Evolutionary conservation across 1,139 yeast genomes (phyloP).

Genomic region (Candida sanyaensis): DNA sequence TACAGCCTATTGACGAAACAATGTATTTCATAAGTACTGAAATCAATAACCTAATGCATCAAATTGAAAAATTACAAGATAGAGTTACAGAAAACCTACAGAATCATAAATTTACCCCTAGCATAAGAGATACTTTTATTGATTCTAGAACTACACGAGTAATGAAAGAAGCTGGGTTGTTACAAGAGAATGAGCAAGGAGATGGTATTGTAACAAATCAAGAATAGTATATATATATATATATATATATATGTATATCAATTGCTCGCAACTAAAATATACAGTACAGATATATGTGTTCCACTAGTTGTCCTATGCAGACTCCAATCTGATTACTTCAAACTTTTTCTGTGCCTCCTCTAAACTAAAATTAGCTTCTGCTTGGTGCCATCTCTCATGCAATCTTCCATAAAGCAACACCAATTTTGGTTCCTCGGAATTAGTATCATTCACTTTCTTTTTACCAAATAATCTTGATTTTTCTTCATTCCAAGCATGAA

Average conservation of each 20-base stretch:
- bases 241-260: too few species aligned
- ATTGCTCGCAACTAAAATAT: not conserved
- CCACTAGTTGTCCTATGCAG: not conserved
- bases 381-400: slow-evolving; percentile 41
- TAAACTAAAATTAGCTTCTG: slow-evolving; percentile 18
- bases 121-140: slow-evolving; percentile 29
- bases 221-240: too few species aligned
- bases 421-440: slow-evolving; percentile 40
- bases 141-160: slow-evolving; percentile 7
- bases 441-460: slow-evolving; percentile 23
- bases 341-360: slow-evolving; percentile 20
- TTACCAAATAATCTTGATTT: slow-evolving; percentile 45
- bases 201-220: too few species aligned
- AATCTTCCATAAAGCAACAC: slow-evolving; percentile 38
- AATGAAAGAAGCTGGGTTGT: not conserved
- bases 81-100: slow-evolving; percentile 16
- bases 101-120: slow-evolving; percentile 23
- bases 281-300: not conserved
- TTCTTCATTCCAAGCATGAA: slow-evolving; percentile 38
- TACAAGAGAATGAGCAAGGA: not conserved
- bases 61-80: slow-evolving; percentile 35
- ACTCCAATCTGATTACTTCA: slow-evolving; percentile 16
- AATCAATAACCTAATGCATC: slow-evolving; percentile 40
- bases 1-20: slow-evolving; percentile 57
- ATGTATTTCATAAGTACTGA: slow-evolving; percentile 46